A percentile compares a stretch with the other conserved stretches of the same genome.
phyloP scores from a whole-genome alignment of 2,329 filamentous ascomycete species.

The Cephalotrichum gorgonifer region DNA sequence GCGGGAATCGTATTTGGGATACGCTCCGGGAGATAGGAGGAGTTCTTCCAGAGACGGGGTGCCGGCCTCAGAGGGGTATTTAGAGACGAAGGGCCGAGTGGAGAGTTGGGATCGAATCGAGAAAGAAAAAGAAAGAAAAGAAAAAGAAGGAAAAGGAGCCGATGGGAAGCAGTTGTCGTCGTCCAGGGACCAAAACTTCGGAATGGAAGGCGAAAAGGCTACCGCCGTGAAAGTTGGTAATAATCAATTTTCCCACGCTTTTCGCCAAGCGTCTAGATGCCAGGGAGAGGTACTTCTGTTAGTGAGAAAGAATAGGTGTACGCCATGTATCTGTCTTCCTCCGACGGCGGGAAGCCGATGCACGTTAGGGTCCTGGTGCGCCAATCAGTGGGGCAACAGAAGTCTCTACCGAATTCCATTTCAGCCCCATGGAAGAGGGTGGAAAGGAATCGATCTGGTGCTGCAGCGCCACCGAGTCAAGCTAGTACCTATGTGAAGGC shows the following conservation, averaged over 20 bases:
- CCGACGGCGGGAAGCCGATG: background rate
- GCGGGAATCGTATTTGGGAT: too few species aligned
- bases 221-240: background rate
- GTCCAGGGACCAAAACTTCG: background rate
- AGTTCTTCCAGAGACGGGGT: background rate
- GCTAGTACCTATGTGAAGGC: background rate
- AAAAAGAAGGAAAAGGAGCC: background rate
- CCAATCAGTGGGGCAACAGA: background rate
- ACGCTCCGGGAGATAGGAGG: background rate
- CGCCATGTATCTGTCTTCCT: background rate
- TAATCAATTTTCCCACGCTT: too few species aligned
- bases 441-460: slow-evolving; percentile 1
- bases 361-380: background rate
- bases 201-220: background rate
- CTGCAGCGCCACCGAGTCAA: slow-evolving; percentile 1
- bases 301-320: background rate
- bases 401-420: slow-evolving; percentile 1
- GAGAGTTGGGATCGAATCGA: background rate
- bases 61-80: background rate
- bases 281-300: background rate
- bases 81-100: background rate
- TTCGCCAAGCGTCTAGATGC: too few species aligned
- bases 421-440: slow-evolving; percentile 6
- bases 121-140: background rate
- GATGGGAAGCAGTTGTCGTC: background rate